Evolutionary conservation across 805 yeast genomes (phyloP), one percentile per base, ranked within the genome.

Genomic region (Blastobotrys robertii): DNA sequence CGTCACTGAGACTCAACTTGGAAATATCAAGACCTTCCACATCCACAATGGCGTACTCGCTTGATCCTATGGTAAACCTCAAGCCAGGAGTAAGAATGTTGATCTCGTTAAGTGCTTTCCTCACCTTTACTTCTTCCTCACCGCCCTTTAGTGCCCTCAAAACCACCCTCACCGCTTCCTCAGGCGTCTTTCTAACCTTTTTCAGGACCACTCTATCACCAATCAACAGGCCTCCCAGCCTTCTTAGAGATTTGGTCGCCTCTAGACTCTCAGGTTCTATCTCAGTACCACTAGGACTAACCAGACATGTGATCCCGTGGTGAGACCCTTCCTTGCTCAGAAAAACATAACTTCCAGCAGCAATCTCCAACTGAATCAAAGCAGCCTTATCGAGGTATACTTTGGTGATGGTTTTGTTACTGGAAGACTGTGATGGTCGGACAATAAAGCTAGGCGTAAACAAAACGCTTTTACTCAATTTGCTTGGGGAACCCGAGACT

Each of bases 41-140:
- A n/a, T 59, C 81, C 1, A 86, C 80, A 54, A 74, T 73, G 1
- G 82, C 48, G 7, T 84, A 55, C 0, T 88, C 30, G n/a, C 14
- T 9, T 9, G 87, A 28, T 72, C 63, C 19, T 7, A 29, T 14
- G 79, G 16, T 80, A 38, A 67, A 63, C 8, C 80, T 49, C 1
- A 67, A 47, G 0, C 57, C 56, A 4, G 49, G 45, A 12, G 55
- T 50, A 1, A 62, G 44, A 13, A 60, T 38, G n/a, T 55, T 51
- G 8, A 56, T 40, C 33, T 71, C 69, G 39, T 65, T 72, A 8
- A 76, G 51, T 0, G 59, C 41, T 34, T 66, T 62, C 38, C 59
- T 58, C 2, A 61, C 47, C 38, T 53, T 39, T 5, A 48, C 49
- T 6, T 53, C 47, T 1, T 58, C 43, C 7, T 43, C 48, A 3